Conservation (phyloP, 2,329 filamentous ascomycete genomes). For the Fusarium albosuccineum region DNA sequence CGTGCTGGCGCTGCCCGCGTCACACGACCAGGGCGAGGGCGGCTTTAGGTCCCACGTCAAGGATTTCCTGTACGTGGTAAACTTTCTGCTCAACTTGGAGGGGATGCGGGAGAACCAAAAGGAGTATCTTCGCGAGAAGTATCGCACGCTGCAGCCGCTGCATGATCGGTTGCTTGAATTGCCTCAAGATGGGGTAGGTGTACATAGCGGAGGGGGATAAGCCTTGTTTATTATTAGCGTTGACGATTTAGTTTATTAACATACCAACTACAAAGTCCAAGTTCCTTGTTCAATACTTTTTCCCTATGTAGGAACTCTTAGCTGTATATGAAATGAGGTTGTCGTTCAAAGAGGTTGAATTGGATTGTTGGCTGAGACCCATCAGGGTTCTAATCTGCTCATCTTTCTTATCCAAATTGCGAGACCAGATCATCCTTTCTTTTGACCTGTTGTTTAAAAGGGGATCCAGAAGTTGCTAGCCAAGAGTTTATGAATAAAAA, state of each 20-base stretch:
- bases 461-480: too few species aligned
- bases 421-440: too few species aligned
- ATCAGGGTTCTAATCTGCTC: too few species aligned
- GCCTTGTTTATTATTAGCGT: constrained; percentile 2
- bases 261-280: too few species aligned
- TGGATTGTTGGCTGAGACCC: too few species aligned
- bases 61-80: constrained; percentile 66
- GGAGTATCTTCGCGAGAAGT: constrained; percentile 56
- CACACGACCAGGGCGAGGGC: constrained; percentile 53
- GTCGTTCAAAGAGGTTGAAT: not conserved
- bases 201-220: constrained; percentile 25
- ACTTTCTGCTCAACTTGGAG: constrained; percentile 64
- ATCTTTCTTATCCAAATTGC: too few species aligned
- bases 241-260: too few species aligned
- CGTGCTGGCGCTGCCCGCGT: constrained; percentile 65
- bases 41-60: constrained; percentile 63
- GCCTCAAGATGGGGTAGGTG: constrained; percentile 7
- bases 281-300: not conserved
- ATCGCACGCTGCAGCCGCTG: constrained; percentile 51
- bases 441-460: too few species aligned
- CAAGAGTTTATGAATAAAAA: too few species aligned
- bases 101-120: constrained; percentile 60
- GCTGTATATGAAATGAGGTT: not conserved
- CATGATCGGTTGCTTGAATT: constrained; percentile 31
- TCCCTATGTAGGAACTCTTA: not conserved